Percentiles rank a stretch among this genome's conserved stretches.
Evolutionary conservation across 108 stramenopile species (phyloP).

Genomic region (Pseudonitzschia multiseries): DNA sequence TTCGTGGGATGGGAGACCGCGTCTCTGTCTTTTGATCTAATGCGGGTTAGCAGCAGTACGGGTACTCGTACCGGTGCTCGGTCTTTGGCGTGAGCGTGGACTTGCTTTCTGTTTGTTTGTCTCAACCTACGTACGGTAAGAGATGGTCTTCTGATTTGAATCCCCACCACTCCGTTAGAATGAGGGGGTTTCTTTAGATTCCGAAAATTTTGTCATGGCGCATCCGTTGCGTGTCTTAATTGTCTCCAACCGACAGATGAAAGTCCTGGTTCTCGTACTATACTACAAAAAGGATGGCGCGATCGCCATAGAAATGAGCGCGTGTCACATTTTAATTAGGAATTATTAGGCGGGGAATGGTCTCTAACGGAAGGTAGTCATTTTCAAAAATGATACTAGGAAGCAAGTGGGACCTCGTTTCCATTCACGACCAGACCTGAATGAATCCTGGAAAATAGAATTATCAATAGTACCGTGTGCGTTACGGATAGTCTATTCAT

Average conservation of each 20-base stretch:
- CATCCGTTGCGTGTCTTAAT: background rate
- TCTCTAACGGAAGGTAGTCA: background rate
- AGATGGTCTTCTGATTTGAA: background rate
- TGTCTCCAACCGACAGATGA: background rate
- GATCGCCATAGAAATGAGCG: background rate
- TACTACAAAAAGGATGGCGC: background rate
- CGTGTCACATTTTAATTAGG: background rate
- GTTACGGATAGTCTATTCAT: no score
- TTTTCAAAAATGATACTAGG: conserved; percentile 3
- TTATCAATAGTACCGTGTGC: no score
- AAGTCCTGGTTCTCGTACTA: background rate
- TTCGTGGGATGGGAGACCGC: background rate
- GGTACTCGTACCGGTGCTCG: background rate
- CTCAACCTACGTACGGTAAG: background rate
- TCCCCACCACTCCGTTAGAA: background rate
- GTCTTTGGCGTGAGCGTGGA: conserved; percentile 3
- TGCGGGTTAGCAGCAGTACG: background rate
- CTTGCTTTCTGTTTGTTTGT: background rate
- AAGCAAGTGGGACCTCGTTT: background rate
- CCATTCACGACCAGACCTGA: background rate
- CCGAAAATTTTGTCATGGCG: conserved; percentile 3
- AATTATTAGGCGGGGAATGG: background rate
- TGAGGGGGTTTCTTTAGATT: background rate
- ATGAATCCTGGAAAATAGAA: background rate
- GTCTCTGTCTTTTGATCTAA: background rate